Percentiles rank a stretch among this genome's conserved stretches.
Evolutionary conservation across 2,329 filamentous ascomycete genomes (phyloP).

Genomic region (Coleophoma eucalyptorum): DNA sequence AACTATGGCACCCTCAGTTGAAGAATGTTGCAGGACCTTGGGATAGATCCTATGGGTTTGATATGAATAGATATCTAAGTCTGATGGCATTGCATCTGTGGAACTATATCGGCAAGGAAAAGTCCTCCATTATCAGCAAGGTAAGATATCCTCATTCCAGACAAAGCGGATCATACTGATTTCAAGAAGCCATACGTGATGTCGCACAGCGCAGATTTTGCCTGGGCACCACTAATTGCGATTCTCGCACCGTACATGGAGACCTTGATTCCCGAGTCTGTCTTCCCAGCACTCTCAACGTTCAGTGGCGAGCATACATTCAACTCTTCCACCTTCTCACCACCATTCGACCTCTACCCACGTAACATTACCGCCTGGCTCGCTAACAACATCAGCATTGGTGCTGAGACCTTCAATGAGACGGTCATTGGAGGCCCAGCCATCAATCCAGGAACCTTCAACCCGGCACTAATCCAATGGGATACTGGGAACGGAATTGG

Average conservation of each 20-base stretch:
- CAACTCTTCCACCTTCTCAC: constrained; percentile 48
- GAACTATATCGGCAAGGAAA: constrained; percentile 46
- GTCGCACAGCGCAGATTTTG: constrained; percentile 56
- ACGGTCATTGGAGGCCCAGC: constrained; percentile 51
- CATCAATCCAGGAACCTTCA: constrained; percentile 48
- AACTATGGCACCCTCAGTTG: constrained; percentile 54
- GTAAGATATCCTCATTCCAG: neutral
- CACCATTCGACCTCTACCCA: constrained; percentile 51
- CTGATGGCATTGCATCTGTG: constrained; percentile 56
- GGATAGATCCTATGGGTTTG: constrained; percentile 60
- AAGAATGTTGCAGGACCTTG: constrained; percentile 61
- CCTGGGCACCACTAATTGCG: constrained; percentile 52
- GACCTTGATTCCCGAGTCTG: constrained; percentile 37
- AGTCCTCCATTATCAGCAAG: constrained; percentile 17
- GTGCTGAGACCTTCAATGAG: constrained; percentile 54
- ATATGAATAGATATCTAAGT: constrained; percentile 59
- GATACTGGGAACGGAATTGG: constrained; percentile 33
- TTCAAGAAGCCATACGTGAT: constrained; percentile 28
- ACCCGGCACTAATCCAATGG: constrained; percentile 60
- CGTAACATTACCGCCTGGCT: constrained; percentile 59
- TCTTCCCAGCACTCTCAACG: constrained; percentile 32
- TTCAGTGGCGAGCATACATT: constrained; percentile 53
- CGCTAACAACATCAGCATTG: constrained; percentile 52
- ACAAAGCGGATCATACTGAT: neutral
- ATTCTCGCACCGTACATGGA: constrained; percentile 47